Evolutionary conservation across 78 protist genomes (phyloP), one percentile per base, ranked within the genome.

Genomic region (Dictyostelium firmibasis): DNA sequence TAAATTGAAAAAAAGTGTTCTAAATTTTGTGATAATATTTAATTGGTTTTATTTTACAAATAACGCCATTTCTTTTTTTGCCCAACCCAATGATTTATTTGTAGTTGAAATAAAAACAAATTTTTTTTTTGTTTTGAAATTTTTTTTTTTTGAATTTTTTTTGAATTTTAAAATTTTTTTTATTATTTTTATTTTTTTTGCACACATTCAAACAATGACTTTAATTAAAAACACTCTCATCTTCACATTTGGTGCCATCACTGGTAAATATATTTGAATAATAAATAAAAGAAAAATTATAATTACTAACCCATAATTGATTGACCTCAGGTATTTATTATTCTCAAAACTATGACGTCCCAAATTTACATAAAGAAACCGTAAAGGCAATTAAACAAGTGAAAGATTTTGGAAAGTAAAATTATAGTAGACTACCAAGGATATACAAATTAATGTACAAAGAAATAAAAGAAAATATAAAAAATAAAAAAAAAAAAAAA

Each of bases 301-400:
- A 9, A 11, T 29, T 29, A 13, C 38, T 70, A 4, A 27, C 2
- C 23, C 0, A 23, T 31, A 1, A 27, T 81, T 2, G 31, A 78
- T 35, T 43, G 10, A 1, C 2, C 35, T 10, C 18, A 81, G 85
- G 85, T 16, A 53, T 81, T 38, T 81, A 81, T 25, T 81, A 81
- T 53, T n/a, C 85, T 10, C 85, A 81, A 81, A 81, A 81, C 72
- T 81, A 81, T 81, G 85, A 81, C 18, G 85, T 53, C 23, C 67
- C 72, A 11, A 81, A 81, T 53, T 9, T 81, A 27, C 25, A 23
- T 27, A 81, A 53, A 81, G 85, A 81, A 53, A 29, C 74, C 5
- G 31, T 20, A 0, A 81, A 53, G 7, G 72, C 72, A n/a, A 31
- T 81, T 18, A 81, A 81, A 0, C 27, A 53, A 43, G 16, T 81